Percentiles rank a stretch among this genome's conserved stretches.
Evolutionary conservation across 73 alveolate species (phyloP).

Genomic region (Paramecium sonneborni): DNA sequence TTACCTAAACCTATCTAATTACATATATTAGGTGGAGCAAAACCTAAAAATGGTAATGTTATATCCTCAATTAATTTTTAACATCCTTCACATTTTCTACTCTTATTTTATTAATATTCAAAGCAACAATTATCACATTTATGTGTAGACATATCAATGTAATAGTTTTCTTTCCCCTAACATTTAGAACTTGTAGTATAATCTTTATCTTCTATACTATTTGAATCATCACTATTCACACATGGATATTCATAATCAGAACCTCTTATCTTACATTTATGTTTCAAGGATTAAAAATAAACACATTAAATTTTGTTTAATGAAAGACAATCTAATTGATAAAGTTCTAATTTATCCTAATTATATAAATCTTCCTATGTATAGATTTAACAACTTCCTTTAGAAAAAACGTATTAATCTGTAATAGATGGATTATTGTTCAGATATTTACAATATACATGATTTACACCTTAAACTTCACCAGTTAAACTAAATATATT

Average conservation of each 20-base stretch:
- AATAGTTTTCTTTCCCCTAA: neutral
- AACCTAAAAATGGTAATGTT: neutral
- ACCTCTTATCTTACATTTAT: neutral
- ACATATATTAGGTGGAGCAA: neutral
- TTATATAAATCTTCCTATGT: neutral
- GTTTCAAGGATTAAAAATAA: neutral
- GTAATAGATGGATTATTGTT: neutral
- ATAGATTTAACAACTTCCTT: neutral
- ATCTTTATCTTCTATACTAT: neutral
- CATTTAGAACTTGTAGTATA: neutral
- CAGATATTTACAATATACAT: conserved; percentile 24
- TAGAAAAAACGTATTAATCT: neutral
- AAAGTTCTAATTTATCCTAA: neutral
- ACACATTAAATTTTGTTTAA: neutral
- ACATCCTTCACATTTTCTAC: neutral
- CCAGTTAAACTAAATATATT: neutral
- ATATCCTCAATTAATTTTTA: neutral
- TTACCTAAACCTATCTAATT: neutral
- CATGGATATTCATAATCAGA: conserved; percentile 12
- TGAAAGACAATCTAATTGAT: neutral
- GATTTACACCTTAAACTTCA: neutral
- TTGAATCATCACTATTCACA: neutral
- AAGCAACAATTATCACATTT: neutral
- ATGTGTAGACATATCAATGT: neutral
- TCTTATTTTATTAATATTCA: neutral